Evolutionary conservation across 1,284 basidiomycete species (phyloP), one percentile per base, ranked within the genome.

Genomic region (Apiotrichum gamsii): DNA sequence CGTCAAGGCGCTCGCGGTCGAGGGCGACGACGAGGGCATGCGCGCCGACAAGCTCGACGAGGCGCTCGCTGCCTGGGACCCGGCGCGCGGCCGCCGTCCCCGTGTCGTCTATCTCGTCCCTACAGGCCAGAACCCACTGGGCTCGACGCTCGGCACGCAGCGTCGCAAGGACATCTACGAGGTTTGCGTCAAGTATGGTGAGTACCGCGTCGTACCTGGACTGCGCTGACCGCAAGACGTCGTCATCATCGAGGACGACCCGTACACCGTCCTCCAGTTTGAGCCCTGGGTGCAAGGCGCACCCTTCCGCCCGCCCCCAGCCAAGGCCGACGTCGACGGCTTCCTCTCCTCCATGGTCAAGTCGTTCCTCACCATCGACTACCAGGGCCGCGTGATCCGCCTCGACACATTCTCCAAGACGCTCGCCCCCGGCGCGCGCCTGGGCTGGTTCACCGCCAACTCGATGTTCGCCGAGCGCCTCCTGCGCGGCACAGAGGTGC

Each of bases 91-190:
- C 3, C 51, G 55, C 28, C 39, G 83, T 29, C 85, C 84, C 20
- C 82, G 80, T 60, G 77, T 87, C 25, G 75, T 87, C 67, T 87
- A 87, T 49, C 51, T 55, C 11, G 61, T 66, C 13, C 64, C 66
- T 14, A 57, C 61, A 4, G 65, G 63, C 11, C 85, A 88, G 70
- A 89, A 65, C 67, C 85, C 85, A 3, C 82, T 80, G 14, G 86
- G 86, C 25, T 75, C 78, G 4, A 83, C 82, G 0, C 82, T 84
- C 78, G 69, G 74, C 10, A 58, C 69, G 3, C 63, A 74, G 47
- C 75, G 85, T 52, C 85, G 87, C 73, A 78, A 82, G 65, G 80
- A 79, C 43, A 84, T 89, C 50, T 89, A 89, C 67, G 78, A 80
- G 23, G 74, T 87, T 45, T 85, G 83, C 54, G 82, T 85, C 45